Evolutionary conservation across 129 eudicot genomes (phyloP).

Genomic region (Artemisia tridentata): DNA sequence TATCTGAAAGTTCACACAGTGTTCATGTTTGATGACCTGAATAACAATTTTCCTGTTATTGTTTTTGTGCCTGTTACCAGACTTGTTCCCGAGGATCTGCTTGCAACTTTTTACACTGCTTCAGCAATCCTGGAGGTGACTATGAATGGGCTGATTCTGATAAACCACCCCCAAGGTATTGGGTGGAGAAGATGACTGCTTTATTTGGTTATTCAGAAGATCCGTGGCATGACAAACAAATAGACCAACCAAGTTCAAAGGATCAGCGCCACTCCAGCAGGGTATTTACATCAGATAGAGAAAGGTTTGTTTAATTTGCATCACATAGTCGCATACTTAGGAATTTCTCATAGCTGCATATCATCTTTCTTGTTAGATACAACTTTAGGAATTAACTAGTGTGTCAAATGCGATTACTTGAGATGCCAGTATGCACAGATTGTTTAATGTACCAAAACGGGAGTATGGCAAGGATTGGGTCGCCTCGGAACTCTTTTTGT

Average conservation of each 20-base stretch:
- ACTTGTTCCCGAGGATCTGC: constrained; percentile 85
- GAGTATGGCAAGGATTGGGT: too few species aligned
- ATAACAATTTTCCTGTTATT: not conserved
- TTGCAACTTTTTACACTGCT: constrained; percentile 94
- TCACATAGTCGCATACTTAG: not conserved
- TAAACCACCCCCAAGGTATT: constrained; percentile 79
- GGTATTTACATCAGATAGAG: constrained; percentile 35
- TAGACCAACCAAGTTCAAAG: constrained; percentile 38
- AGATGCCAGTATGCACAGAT: too few species aligned
- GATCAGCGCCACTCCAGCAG: constrained; percentile 36
- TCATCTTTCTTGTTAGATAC: not conserved
- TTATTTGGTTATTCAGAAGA: constrained; percentile 74
- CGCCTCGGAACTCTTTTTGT: too few species aligned
- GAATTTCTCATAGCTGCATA: constrained; percentile 7
- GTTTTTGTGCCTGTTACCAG: constrained; percentile 36
- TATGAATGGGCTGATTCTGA: constrained; percentile 99
- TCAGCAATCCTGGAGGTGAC: constrained; percentile 94
- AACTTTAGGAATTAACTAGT: not conserved
- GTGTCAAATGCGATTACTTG: too few species aligned
- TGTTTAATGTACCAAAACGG: too few species aligned
- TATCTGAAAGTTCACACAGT: not conserved
- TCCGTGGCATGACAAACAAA: constrained; percentile 35
- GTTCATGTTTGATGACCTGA: constrained; percentile 15
- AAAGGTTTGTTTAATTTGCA: constrained; percentile 42
- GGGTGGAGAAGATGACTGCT: constrained; percentile 77